Conservation (phyloP, 371 early-diverging fungal species). For the Rhizopus stolonifer region DNA sequence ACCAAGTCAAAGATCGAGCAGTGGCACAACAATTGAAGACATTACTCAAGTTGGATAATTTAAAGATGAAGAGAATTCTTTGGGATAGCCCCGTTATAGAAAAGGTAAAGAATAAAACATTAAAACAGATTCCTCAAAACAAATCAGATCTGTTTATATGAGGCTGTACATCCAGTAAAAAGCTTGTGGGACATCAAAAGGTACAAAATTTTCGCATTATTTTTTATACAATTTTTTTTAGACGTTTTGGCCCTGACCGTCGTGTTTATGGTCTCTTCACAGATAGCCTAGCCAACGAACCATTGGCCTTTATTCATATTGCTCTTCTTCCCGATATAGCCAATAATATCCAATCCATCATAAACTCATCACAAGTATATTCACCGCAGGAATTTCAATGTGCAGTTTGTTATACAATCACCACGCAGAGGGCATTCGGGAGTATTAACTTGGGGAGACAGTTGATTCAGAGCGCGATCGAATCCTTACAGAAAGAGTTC, state of each 20-base stretch:
- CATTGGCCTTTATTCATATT: conserved; percentile 83
- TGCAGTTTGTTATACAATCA: conserved; percentile 90
- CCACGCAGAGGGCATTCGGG: conserved; percentile 75
- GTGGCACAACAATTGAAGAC: too few relatives aligned
- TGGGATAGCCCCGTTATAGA: conserved; percentile 76
- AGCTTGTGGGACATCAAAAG: conserved; percentile 78
- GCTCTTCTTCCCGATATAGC: conserved; percentile 63
- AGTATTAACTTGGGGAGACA: conserved; percentile 87
- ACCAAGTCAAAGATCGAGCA: too few relatives aligned
- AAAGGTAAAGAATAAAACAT: conserved; percentile 50
- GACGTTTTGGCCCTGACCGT: conserved; percentile 74
- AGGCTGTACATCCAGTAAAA: conserved; percentile 80
- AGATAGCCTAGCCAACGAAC: conserved; percentile 67
- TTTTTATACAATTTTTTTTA: neutral
- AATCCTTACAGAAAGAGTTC: conserved; percentile 60
- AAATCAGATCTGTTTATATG: conserved; percentile 75
- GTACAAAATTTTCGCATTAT: too few relatives aligned
- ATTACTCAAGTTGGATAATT: neutral
- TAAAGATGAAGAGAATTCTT: conserved; percentile 74
- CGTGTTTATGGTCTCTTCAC: conserved; percentile 82
- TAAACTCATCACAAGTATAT: conserved; percentile 55
- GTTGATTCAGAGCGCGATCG: conserved; percentile 83
- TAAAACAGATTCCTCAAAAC: conserved; percentile 55
- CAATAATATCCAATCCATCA: conserved; percentile 60
- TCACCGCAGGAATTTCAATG: conserved; percentile 41